These are phyloP conservation scores for Penicillium argentinense DNA, from an alignment of 495 filamentous ascomycete genomes.

Conservation along the genomic window DNA sequence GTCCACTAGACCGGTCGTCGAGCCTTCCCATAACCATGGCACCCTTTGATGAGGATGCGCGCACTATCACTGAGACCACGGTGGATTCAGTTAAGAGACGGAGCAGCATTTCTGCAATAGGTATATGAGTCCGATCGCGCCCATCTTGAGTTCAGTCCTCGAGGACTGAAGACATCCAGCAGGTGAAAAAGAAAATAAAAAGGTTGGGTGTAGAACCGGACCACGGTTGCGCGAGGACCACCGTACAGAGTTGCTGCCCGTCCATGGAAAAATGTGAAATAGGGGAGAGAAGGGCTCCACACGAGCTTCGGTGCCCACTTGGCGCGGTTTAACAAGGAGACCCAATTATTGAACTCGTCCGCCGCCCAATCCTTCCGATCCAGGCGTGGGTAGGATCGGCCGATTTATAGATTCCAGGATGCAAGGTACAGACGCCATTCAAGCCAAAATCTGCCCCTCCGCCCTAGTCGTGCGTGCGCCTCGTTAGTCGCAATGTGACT, in stretches of 20 bases:
- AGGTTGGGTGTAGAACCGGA: not conserved
- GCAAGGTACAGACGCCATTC: constrained; percentile 8
- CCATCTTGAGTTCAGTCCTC: too few relatives aligned
- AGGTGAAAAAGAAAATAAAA: constrained; percentile 3
- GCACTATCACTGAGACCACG: constrained; percentile 13
- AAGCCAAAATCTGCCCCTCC: too few relatives aligned
- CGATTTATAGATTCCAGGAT: constrained; percentile 8
- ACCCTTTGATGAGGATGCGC: constrained; percentile 31
- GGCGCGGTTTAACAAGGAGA: constrained; percentile 44
- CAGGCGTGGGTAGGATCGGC: not conserved
- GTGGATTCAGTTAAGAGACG: constrained; percentile 8
- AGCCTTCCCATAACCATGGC: constrained; percentile 24
- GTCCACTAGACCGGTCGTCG: constrained; percentile 22
- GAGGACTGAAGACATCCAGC: not conserved
- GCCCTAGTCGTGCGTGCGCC: too few relatives aligned
- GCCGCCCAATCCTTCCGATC: constrained; percentile 1
- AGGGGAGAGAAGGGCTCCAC: constrained; percentile 16
- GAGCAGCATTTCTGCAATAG: not conserved
- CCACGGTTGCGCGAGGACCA: constrained; percentile 8
- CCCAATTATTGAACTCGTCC: constrained; percentile 45
- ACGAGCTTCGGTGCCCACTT: constrained; percentile 16
- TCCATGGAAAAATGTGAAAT: constrained; percentile 15
- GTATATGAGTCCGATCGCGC: not conserved
- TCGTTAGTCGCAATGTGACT: too few relatives aligned
- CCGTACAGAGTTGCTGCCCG: constrained; percentile 11